Percentiles rank a stretch among this genome's conserved stretches.
These are phyloP conservation scores for Penicillium paxilli DNA, from an alignment of 495 filamentous ascomycete species.

Conservation along the genomic window DNA sequence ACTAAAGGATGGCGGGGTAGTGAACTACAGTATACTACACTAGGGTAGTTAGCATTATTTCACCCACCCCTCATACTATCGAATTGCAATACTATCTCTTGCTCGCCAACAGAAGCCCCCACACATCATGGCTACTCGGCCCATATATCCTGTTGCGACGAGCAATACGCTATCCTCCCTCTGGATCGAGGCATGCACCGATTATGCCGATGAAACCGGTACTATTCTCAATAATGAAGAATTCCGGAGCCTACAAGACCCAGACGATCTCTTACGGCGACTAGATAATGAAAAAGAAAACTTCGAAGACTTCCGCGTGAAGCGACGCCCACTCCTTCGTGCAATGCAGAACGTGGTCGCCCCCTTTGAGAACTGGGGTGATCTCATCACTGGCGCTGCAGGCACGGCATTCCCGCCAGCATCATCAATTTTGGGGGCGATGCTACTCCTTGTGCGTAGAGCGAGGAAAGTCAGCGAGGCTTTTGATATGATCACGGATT, in stretches of 20 bases:
- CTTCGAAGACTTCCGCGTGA: slow-evolving; percentile 6
- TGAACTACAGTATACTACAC: no score
- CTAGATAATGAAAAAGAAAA: slow-evolving; percentile 3
- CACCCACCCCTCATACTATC: neutral
- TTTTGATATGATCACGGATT: slow-evolving; percentile 20
- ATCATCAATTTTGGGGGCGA: slow-evolving; percentile 27
- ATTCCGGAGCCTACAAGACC: slow-evolving; percentile 67
- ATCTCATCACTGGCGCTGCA: slow-evolving; percentile 2
- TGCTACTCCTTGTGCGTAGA: slow-evolving; percentile 22
- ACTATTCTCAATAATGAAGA: slow-evolving; percentile 79
- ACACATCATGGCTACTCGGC: neutral
- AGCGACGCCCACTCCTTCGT: slow-evolving; percentile 2
- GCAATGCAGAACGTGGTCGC: slow-evolving; percentile 1
- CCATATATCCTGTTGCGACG: neutral
- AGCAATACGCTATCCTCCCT: slow-evolving; percentile 5
- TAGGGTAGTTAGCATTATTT: neutral
- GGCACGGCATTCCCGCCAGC: slow-evolving; percentile 23
- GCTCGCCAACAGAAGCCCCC: neutral
- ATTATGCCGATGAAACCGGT: slow-evolving; percentile 67
- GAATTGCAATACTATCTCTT: neutral
- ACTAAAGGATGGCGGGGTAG: neutral
- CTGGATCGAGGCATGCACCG: slow-evolving; percentile 8
- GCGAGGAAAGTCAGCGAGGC: slow-evolving; percentile 24
- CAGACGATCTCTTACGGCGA: slow-evolving; percentile 1
- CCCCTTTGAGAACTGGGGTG: slow-evolving; percentile 5